phyloP scores from a whole-genome alignment of 192 early-diverging fungal genomes.

The Mortierella claussenii region DNA sequence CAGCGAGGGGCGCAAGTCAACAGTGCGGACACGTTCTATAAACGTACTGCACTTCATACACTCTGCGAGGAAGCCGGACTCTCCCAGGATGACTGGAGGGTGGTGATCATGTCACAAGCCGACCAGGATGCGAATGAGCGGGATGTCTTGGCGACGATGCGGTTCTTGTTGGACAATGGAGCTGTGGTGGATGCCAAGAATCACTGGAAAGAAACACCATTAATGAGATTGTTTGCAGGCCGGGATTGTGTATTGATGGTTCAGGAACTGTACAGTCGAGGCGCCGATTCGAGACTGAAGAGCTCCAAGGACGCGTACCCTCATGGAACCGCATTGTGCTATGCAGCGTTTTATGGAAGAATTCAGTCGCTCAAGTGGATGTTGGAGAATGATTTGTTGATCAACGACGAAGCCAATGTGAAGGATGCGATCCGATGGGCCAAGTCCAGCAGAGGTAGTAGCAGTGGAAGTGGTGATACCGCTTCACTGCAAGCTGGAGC shows the following conservation, averaged over 20 bases:
- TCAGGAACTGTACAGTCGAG: conserved; percentile 50
- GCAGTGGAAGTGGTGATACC: too few species aligned
- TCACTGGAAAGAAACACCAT: conserved; percentile 47
- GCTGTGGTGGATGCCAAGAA: conserved; percentile 49
- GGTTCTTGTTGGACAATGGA: conserved; percentile 40
- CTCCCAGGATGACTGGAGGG: conserved; percentile 36
- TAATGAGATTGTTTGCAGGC: conserved; percentile 40
- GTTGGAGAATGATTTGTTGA: conserved; percentile 46
- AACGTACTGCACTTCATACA: conserved; percentile 46
- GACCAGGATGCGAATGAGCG: conserved; percentile 42
- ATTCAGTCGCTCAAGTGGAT: conserved; percentile 51
- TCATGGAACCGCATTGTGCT: conserved; percentile 34
- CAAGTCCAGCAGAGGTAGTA: conserved; percentile 13
- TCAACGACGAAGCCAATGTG: conserved; percentile 41
- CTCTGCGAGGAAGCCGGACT: conserved; percentile 47
- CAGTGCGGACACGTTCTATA: conserved; percentile 40
- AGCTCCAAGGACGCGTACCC: conserved; percentile 46
- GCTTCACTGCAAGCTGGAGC: not conserved
- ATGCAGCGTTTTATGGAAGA: conserved; percentile 41
- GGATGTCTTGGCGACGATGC: conserved; percentile 46
- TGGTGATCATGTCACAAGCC: conserved; percentile 25
- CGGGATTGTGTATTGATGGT: conserved; percentile 49
- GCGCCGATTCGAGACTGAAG: conserved; percentile 38
- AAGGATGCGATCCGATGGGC: conserved; percentile 48
- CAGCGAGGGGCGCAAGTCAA: conserved; percentile 42